A percentile compares a stretch with the other conserved stretches of the same genome.
phyloP scores from a whole-genome alignment of 1,139 yeast species.

The Yamadazyma buinensis region DNA sequence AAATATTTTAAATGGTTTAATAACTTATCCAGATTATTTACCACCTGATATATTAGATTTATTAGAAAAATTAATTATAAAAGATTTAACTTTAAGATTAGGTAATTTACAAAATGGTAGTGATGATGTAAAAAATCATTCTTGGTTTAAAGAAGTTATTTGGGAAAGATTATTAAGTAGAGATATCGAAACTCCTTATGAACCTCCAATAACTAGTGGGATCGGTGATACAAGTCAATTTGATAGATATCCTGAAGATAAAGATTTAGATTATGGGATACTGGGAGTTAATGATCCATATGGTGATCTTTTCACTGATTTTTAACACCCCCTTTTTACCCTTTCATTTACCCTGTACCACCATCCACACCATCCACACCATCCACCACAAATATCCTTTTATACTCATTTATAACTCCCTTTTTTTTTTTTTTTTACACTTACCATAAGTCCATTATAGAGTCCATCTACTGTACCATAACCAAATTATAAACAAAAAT shows the following conservation, averaged over 20 bases:
- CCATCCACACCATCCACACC: too few relatives aligned
- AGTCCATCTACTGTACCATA: too few relatives aligned
- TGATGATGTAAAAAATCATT: conserved; percentile 52
- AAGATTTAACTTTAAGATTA: conserved; percentile 52
- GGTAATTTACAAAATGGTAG: conserved; percentile 59
- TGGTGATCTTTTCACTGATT: conserved; percentile 47
- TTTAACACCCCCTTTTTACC: too few relatives aligned
- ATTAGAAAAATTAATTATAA: conserved; percentile 46
- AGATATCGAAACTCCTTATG: conserved; percentile 61
- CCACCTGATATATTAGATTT: conserved; percentile 51
- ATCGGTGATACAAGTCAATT: conserved; percentile 63
- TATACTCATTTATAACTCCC: too few relatives aligned
- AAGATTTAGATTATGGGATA: conserved; percentile 49
- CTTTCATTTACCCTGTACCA: too few relatives aligned
- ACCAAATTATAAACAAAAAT: too few relatives aligned
- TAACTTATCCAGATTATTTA: conserved; percentile 48
- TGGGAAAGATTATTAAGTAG: conserved; percentile 57
- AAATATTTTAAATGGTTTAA: conserved; percentile 51
- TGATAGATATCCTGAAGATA: conserved; percentile 57
- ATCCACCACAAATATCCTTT: too few relatives aligned
- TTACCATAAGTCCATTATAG: too few relatives aligned
- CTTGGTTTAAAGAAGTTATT: conserved; percentile 58
- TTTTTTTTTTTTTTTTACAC: neutral
- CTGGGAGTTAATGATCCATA: conserved; percentile 45
- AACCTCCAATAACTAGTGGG: conserved; percentile 60